phyloP scores from a whole-genome alignment of 768 basidiomycete species.

The Rhodosporidiobolus sp. region DNA sequence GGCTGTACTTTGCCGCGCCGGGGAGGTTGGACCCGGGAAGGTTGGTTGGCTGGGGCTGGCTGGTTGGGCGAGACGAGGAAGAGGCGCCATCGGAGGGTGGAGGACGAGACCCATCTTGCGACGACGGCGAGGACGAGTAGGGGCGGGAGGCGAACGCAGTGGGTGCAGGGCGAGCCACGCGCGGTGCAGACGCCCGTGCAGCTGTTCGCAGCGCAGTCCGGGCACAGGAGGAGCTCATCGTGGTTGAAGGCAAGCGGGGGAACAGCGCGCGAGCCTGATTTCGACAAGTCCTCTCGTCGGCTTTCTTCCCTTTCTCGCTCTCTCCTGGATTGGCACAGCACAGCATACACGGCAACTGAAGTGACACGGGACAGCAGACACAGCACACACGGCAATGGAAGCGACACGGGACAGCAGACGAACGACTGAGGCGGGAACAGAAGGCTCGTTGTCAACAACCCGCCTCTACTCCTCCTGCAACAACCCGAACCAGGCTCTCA shows the following conservation, averaged over 20 bases:
- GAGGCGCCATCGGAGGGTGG: not conserved
- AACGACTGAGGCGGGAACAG: not conserved
- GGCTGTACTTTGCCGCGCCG: slow-evolving; percentile 32
- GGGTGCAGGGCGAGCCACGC: not conserved
- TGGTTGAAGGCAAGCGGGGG: not conserved
- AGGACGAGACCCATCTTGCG: not conserved
- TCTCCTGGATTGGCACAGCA: too few relatives aligned
- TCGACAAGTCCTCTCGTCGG: not conserved
- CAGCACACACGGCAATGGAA: too few relatives aligned
- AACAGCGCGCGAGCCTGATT: not conserved
- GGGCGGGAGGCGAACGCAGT: not conserved
- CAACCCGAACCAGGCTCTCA: not conserved
- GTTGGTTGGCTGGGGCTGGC: slow-evolving; percentile 30
- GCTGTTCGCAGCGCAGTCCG: slow-evolving; percentile 3
- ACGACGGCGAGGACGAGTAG: not conserved
- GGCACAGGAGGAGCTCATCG: not conserved
- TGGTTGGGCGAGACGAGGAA: slow-evolving; percentile 5
- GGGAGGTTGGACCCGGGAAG: slow-evolving; percentile 37
- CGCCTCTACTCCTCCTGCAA: not conserved
- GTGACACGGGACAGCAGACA: not conserved
- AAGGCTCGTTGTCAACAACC: not conserved
- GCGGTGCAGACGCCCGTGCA: not conserved
- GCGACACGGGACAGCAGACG: not conserved
- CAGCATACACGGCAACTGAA: too few relatives aligned
- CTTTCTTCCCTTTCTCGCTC: not conserved